Evolutionary conservation across 2,329 filamentous ascomycete species (phyloP).

Genomic region (Calonectria hawksworthii): DNA sequence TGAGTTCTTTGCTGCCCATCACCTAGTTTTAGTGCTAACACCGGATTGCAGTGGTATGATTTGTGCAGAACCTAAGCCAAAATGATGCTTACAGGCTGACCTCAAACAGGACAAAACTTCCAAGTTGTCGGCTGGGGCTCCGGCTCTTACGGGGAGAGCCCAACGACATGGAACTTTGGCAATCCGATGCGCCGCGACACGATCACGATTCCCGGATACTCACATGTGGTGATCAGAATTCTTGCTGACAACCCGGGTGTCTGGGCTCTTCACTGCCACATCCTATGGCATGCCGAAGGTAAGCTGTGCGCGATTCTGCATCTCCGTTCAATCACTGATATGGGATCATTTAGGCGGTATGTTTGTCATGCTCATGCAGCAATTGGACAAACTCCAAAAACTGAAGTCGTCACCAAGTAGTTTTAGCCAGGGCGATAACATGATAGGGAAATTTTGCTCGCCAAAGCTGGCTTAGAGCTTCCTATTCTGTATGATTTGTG

Average conservation of each 20-base stretch:
- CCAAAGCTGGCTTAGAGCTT: background rate
- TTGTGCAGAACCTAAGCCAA: background rate
- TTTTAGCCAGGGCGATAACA: background rate
- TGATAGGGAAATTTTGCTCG: background rate
- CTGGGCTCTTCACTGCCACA: conserved; percentile 68
- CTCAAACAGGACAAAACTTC: conserved; percentile 59
- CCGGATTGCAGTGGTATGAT: background rate
- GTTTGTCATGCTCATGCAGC: conserved; percentile 5
- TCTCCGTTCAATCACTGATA: background rate
- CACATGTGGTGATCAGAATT: conserved; percentile 62
- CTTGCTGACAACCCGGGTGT: conserved; percentile 65
- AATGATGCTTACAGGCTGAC: background rate
- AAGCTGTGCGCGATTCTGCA: background rate
- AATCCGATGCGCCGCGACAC: conserved; percentile 50
- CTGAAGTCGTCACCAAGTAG: background rate
- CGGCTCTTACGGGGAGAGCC: conserved; percentile 31
- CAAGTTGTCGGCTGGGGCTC: conserved; percentile 51
- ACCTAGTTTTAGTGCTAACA: background rate
- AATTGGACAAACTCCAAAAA: background rate
- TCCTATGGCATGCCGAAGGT: conserved; percentile 64
- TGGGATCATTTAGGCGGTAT: background rate
- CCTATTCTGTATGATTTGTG: background rate
- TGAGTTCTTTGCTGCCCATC: background rate
- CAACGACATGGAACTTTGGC: conserved; percentile 24
- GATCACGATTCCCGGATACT: conserved; percentile 60